Evolutionary conservation across 192 early-diverging fungal genomes (phyloP).

Genomic region (Chytriomyces sp.): DNA sequence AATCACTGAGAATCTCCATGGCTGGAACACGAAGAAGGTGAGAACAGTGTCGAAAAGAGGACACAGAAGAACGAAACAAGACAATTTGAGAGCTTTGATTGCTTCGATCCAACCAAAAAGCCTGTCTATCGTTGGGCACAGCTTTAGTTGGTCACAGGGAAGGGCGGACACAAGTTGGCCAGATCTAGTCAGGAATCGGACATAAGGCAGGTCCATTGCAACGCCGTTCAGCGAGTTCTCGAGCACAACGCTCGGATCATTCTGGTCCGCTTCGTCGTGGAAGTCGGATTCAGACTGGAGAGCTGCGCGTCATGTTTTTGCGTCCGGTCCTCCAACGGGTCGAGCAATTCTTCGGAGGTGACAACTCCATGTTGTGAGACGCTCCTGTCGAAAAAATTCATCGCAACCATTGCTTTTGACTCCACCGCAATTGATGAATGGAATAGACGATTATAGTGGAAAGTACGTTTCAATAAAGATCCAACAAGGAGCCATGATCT

Average conservation of each 20-base stretch:
- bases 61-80: background rate
- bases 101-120: background rate
- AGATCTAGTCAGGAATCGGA: background rate
- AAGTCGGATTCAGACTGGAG: background rate
- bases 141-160: background rate
- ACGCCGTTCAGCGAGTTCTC: constrained; percentile 4
- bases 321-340: background rate
- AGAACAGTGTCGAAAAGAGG: background rate
- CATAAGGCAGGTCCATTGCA: background rate
- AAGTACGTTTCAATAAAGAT: constrained; percentile 65
- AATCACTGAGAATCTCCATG: constrained; percentile 10
- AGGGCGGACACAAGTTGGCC: background rate
- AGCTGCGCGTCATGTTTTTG: background rate
- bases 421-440: too few species aligned
- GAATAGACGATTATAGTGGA: too few species aligned
- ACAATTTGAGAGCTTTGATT: background rate
- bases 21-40: background rate
- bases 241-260: background rate
- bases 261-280: background rate
- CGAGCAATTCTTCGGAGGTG: background rate
- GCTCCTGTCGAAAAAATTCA: too few species aligned
- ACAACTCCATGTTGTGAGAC: too few species aligned
- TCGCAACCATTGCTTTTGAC: too few species aligned
- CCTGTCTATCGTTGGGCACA: background rate
- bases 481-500: constrained; percentile 76